These are phyloP conservation scores for Pichia exigua DNA, from an alignment of 805 yeast species.

Conservation along the genomic window DNA sequence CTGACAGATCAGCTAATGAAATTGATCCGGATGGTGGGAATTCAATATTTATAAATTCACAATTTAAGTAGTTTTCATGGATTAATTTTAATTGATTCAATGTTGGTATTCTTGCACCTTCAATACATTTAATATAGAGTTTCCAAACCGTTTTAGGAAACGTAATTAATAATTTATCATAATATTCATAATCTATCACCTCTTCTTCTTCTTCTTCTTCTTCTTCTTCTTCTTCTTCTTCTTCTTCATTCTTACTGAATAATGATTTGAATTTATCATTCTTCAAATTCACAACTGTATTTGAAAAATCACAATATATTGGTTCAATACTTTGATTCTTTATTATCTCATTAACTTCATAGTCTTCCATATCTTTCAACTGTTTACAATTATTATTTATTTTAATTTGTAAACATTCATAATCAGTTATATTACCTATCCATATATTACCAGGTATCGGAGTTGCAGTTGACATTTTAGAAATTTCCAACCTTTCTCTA, in stretches of 20 bases:
- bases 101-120: constrained; percentile 48
- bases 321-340: constrained; percentile 20
- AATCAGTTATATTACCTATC: constrained; percentile 80
- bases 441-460: constrained; percentile 48
- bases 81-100: constrained; percentile 29
- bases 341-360: background rate
- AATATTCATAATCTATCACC: constrained; percentile 14
- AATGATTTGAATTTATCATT: constrained; percentile 19
- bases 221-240: constrained; percentile 3
- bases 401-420: constrained; percentile 34
- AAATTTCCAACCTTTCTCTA: constrained; percentile 76
- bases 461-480: constrained; percentile 77
- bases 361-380: background rate
- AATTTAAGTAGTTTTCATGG: constrained; percentile 12
- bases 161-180: constrained; percentile 32
- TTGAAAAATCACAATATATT: constrained; percentile 41
- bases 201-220: constrained; percentile 5
- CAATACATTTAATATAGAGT: constrained; percentile 50
- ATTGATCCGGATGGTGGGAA: constrained; percentile 85
- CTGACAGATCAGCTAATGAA: constrained; percentile 62
- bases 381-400: constrained; percentile 15
- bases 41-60: constrained; percentile 32
- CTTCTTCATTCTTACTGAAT: constrained; percentile 1
- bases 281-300: constrained; percentile 40
- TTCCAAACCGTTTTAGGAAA: constrained; percentile 50